Evolutionary conservation across 805 yeast species (phyloP), one percentile per base, ranked within the genome.

Genomic region (Teunomyces tritomae): DNA sequence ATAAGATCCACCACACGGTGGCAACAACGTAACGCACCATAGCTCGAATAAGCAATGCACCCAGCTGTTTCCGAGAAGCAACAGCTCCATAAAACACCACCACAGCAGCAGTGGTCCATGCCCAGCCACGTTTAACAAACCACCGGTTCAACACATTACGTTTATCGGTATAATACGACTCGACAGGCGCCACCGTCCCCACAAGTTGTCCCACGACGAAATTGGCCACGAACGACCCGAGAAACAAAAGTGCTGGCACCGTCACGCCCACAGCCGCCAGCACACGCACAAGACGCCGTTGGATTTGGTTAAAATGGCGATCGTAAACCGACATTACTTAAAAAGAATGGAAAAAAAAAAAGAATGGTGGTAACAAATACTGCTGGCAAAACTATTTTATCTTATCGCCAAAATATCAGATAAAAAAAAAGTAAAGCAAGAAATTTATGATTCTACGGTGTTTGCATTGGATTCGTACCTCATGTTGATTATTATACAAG

Each of bases 51-150:
- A 42, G 17, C 33, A 40, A 32, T 7, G 16, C 13, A 20, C 20
- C 11, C 5, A 10, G 20, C 20, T n/a, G 17, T 10, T 42, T 44
- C 29, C 13, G 39, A 8, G 46, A 7, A 6, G 33, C 32, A 33
- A 59, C 44, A 7, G 58, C 32, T 1, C 46, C 55, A 48, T 65
- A 71, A 49, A 70, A 73, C 8, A 56, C 42, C 1, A 54, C 51
- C 10, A 70, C 49, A 11, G 51, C 62, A 2, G 64, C 16, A 3
- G 77, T 57, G 8, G 96, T 90, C 98, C 97, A 94, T 11, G 81
- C 74, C 98, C 98, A 94, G 2, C 97, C 98, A 24, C 76, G 77
- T 58, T 92, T 94, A 33, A 92, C 97, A 62, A 94, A 88, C 5
- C 77, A 41, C 16, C 76, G 76, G 64, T 92, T 92, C 50, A 91